Percentiles rank a stretch among this genome's conserved stretches.
Conservation (phyloP, 768 basidiomycete genomes). For the Tylopilus cervinicoccineus region DNA sequence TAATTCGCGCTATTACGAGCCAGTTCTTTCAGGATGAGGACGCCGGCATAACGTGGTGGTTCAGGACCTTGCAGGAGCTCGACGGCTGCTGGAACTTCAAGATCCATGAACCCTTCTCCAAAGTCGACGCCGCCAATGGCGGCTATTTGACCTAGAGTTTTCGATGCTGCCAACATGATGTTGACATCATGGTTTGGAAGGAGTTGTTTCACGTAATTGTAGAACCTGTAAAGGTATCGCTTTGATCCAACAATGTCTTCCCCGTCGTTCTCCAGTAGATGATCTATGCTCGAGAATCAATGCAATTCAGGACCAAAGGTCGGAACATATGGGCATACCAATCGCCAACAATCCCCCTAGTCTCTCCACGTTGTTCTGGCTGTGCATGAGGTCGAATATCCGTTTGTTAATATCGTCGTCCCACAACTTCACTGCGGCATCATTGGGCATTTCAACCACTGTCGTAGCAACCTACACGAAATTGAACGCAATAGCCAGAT, state of each 20-base stretch:
- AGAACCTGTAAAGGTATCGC: conserved; percentile 78
- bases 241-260: conserved; percentile 82
- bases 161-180: conserved; percentile 93
- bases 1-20: conserved; percentile 84
- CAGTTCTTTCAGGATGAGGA: conserved; percentile 90
- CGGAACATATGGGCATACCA: conserved; percentile 42
- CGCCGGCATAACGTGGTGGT: conserved; percentile 86
- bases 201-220: conserved; percentile 91
- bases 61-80: conserved; percentile 75
- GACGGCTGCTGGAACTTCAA: conserved; percentile 81
- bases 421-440: conserved; percentile 79
- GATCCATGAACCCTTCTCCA: conserved; percentile 87
- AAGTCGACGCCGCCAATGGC: conserved; percentile 79
- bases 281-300: conserved; percentile 40
- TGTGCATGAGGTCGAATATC: conserved; percentile 81
- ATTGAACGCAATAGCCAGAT: conserved; percentile 10
- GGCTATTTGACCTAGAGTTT: conserved; percentile 84
- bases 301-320: conserved; percentile 2
- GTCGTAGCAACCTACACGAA: conserved; percentile 59
- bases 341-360: conserved; percentile 88
- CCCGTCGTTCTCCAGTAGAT: conserved; percentile 69
- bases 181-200: conserved; percentile 87
- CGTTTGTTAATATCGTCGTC: conserved; percentile 78
- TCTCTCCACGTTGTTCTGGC: conserved; percentile 71
- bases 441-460: conserved; percentile 77